A percentile compares a stretch with the other conserved stretches of the same genome.
Evolutionary conservation across 2,329 filamentous ascomycete genomes (phyloP).

Genomic region (Aspergillus latus): DNA sequence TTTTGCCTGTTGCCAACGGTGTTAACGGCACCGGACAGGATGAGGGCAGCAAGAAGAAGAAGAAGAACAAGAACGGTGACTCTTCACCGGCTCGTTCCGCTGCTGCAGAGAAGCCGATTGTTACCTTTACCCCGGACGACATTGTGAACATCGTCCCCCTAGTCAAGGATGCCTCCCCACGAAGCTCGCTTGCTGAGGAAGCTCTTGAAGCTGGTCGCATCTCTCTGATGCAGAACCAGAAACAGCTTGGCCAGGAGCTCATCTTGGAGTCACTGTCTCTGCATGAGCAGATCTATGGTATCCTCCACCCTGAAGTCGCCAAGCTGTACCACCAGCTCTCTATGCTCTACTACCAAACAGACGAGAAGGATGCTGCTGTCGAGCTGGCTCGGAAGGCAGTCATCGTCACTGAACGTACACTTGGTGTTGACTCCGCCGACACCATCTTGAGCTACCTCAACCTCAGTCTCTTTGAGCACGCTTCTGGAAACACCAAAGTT

Average conservation of each 20-base stretch:
- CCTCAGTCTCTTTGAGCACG: slow-evolving; percentile 89
- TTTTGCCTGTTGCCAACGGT: slow-evolving; percentile 40
- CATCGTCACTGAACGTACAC: slow-evolving; percentile 89
- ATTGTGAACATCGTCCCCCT: slow-evolving; percentile 90
- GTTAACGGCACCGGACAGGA: slow-evolving; percentile 36
- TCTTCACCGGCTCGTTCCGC: slow-evolving; percentile 47
- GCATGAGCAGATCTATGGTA: slow-evolving; percentile 98
- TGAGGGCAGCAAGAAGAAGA: slow-evolving; percentile 59
- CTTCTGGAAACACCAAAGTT: slow-evolving; percentile 80
- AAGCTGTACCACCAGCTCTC: slow-evolving; percentile 92
- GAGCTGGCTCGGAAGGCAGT: slow-evolving; percentile 96
- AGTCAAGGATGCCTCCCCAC: slow-evolving; percentile 89
- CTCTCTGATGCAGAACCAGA: slow-evolving; percentile 92
- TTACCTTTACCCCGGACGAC: slow-evolving; percentile 79
- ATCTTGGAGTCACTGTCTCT: slow-evolving; percentile 93
- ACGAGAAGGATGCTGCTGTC: slow-evolving; percentile 93
- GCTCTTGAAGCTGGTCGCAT: slow-evolving; percentile 93
- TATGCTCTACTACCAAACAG: slow-evolving; percentile 95
- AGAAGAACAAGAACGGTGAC: slow-evolving; percentile 58
- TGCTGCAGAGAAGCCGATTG: slow-evolving; percentile 48
- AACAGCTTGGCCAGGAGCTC: slow-evolving; percentile 92
- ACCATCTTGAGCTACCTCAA: slow-evolving; percentile 96
- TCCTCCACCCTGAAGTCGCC: slow-evolving; percentile 93
- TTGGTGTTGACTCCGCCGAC: slow-evolving; percentile 90
- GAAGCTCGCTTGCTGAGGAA: slow-evolving; percentile 89